Percentiles rank a stretch among this genome's conserved stretches.
These are phyloP conservation scores for Cytospora mali DNA, from an alignment of 2,329 filamentous ascomycete species.

Conservation along the genomic window DNA sequence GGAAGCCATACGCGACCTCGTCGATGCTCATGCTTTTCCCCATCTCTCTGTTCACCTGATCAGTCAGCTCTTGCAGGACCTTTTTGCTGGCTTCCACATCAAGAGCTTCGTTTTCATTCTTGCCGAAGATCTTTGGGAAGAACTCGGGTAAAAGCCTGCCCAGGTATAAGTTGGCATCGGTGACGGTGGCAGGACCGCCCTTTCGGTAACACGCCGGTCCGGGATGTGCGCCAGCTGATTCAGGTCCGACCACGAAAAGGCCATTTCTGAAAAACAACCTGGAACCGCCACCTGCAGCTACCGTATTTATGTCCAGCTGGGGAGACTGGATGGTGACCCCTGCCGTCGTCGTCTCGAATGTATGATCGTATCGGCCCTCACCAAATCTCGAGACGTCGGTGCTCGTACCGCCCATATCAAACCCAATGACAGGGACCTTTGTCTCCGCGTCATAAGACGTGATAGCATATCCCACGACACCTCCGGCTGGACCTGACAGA, in stretches of 20 bases:
- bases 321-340: constrained; percentile 94
- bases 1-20: constrained; percentile 85
- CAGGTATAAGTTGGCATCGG: constrained; percentile 85
- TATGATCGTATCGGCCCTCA: constrained; percentile 84
- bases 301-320: constrained; percentile 92
- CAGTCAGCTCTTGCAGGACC: constrained; percentile 74
- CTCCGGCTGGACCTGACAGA: constrained; percentile 86
- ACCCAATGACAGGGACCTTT: constrained; percentile 85
- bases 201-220: constrained; percentile 92
- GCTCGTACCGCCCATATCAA: constrained; percentile 93
- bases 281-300: constrained; percentile 86
- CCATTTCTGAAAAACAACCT: constrained; percentile 86
- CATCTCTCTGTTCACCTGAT: constrained; percentile 76
- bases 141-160: constrained; percentile 85
- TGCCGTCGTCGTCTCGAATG: constrained; percentile 91
- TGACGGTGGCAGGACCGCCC: constrained; percentile 87
- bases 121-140: constrained; percentile 94
- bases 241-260: constrained; percentile 86
- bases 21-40: constrained; percentile 74
- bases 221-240: constrained; percentile 85
- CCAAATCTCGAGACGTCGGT: constrained; percentile 90
- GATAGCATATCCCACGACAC: constrained; percentile 88
- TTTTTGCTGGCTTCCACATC: constrained; percentile 75
- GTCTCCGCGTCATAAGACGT: constrained; percentile 86
- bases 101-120: constrained; percentile 80